phyloP scores from a whole-genome alignment of 257 asterid genomes.

The Gentiana straminea region DNA sequence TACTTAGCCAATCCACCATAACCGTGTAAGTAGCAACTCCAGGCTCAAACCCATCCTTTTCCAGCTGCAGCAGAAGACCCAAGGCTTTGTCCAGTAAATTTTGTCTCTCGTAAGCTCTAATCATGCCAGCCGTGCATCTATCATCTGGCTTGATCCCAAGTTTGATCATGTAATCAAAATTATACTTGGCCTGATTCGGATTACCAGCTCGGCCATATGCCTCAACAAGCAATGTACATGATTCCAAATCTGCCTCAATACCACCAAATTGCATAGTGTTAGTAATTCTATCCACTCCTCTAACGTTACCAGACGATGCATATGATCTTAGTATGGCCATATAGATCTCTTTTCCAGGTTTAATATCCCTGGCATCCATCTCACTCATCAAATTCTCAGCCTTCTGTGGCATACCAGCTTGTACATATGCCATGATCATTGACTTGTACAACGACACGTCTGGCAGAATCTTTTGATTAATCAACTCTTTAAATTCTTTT shows the following conservation, averaged over 20 bases:
- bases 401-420: constrained; percentile 36
- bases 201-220: constrained; percentile 34
- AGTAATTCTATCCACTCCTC: constrained; percentile 33
- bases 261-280: constrained; percentile 45
- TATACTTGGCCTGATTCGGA: constrained; percentile 27
- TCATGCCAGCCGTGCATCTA: constrained; percentile 50
- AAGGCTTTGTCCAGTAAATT: constrained; percentile 53
- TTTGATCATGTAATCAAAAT: constrained; percentile 42
- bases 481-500: constrained; percentile 41
- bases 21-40: constrained; percentile 63
- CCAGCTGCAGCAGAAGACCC: constrained; percentile 51
- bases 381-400: constrained; percentile 39
- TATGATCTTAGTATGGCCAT: constrained; percentile 58
- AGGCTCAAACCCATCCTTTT: constrained; percentile 59
- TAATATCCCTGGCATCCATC: constrained; percentile 46
- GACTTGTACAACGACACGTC: constrained; percentile 41
- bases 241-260: constrained; percentile 33
- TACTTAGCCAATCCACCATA: constrained; percentile 70
- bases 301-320: constrained; percentile 28
- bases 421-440: constrained; percentile 61
- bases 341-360: constrained; percentile 44
- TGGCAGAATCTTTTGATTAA: constrained; percentile 47
- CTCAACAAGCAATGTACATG: constrained; percentile 48
- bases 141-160: constrained; percentile 78
- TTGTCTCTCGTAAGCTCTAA: constrained; percentile 49